Evolutionary conservation across 768 basidiomycete genomes (phyloP).

Genomic region (Tricholoma bakamatsutake): DNA sequence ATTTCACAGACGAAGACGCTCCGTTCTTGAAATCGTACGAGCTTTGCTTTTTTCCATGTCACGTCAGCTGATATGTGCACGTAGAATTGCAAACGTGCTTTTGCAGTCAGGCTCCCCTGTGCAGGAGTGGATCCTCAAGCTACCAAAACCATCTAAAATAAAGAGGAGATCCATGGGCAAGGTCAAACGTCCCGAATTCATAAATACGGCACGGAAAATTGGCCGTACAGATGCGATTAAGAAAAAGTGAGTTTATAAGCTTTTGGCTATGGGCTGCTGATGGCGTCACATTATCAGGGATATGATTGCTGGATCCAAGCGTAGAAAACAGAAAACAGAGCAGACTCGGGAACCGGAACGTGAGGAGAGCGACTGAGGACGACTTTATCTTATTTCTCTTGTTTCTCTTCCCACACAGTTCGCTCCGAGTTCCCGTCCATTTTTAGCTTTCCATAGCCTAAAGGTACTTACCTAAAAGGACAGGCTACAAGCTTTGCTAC

Average conservation of each 20-base stretch:
- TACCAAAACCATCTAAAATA: slow-evolving; percentile 91
- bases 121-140: slow-evolving; percentile 91
- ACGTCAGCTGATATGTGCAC: slow-evolving; percentile 1
- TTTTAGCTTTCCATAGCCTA: too few relatives aligned
- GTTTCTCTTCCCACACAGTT: background rate
- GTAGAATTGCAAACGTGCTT: slow-evolving; percentile 92
- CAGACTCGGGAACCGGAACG: background rate
- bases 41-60: slow-evolving; percentile 1
- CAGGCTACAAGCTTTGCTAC: too few relatives aligned
- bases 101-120: slow-evolving; percentile 86
- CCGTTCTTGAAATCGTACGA: slow-evolving; percentile 85
- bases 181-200: slow-evolving; percentile 68
- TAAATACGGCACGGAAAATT: slow-evolving; percentile 64
- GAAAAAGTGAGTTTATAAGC: slow-evolving; percentile 45
- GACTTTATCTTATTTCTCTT: background rate
- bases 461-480: too few relatives aligned
- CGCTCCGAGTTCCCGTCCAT: too few relatives aligned
- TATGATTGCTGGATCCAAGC: slow-evolving; percentile 72
- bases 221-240: slow-evolving; percentile 68
- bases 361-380: background rate
- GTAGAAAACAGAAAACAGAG: slow-evolving; percentile 43
- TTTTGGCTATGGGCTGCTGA: slow-evolving; percentile 1
- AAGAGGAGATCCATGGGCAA: slow-evolving; percentile 83
- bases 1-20: slow-evolving; percentile 91
- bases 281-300: slow-evolving; percentile 41